These are phyloP conservation scores for Ustilago nuda DNA, from an alignment of 1,284 basidiomycete species.

Conservation along the genomic window DNA sequence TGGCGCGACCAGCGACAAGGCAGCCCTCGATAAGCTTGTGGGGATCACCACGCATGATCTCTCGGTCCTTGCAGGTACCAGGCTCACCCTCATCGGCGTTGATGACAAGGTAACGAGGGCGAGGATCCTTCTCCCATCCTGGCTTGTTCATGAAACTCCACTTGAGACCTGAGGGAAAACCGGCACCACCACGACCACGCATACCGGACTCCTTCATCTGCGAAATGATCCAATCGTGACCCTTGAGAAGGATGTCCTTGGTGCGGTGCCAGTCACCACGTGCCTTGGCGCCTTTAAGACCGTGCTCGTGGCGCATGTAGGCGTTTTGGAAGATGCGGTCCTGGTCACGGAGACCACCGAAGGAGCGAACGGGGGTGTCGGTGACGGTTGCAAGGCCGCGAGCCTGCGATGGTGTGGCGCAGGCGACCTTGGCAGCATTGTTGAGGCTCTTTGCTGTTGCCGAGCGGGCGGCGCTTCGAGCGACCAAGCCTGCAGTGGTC, in stretches of 20 bases:
- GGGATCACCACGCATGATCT: conserved; percentile 96
- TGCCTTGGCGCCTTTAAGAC: conserved; percentile 73
- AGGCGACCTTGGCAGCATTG: conserved; percentile 47
- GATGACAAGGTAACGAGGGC: conserved; percentile 94
- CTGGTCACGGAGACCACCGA: conserved; percentile 67
- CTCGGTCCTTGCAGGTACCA: conserved; percentile 98
- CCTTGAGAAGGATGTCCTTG: conserved; percentile 93
- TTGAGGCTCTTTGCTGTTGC: conserved; percentile 44
- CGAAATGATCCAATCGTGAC: conserved; percentile 97
- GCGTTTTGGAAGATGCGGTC: conserved; percentile 69
- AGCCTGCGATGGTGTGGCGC: conserved; percentile 44
- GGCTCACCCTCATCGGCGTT: conserved; percentile 99
- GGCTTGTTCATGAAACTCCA: conserved; percentile 99
- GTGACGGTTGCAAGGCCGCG: conserved; percentile 67
- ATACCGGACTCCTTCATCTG: conserved; percentile 95
- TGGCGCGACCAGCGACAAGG: conserved; percentile 93
- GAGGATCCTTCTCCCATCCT: conserved; percentile 92
- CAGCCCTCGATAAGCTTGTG: conserved; percentile 99
- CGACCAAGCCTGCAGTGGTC: conserved; percentile 38
- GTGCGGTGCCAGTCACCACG: conserved; percentile 98
- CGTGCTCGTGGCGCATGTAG: conserved; percentile 68
- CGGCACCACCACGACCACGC: conserved; percentile 94
- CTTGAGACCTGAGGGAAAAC: conserved; percentile 96
- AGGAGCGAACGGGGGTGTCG: conserved; percentile 63
- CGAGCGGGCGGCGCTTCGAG: conserved; percentile 53